Conservation (phyloP, 441 rosid species). For the Eugenia klotzschiana region DNA sequence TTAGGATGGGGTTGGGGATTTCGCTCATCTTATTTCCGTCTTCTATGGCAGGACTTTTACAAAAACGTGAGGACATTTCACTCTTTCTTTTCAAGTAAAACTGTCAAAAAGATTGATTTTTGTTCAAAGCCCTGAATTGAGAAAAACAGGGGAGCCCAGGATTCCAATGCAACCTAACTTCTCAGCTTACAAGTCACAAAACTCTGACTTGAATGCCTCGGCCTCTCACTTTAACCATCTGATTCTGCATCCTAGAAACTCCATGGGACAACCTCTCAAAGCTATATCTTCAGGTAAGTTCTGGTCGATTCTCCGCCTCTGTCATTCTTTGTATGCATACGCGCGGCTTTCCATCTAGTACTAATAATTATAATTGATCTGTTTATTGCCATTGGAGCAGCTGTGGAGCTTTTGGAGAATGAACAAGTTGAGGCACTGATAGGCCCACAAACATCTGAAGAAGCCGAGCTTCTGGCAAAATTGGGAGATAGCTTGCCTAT, state of each 20-base stretch:
- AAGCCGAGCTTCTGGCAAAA: not conserved
- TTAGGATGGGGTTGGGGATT: not conserved
- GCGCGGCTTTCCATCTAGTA: not conserved
- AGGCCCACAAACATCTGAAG: not conserved
- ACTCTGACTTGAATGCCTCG: not conserved
- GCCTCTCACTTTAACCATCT: not conserved
- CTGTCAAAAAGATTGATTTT: not conserved
- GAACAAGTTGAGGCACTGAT: not conserved
- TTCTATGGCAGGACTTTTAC: not conserved
- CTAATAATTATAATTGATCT: not conserved
- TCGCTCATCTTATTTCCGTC: not conserved
- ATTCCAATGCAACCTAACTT: not conserved
- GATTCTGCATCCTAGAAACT: not conserved
- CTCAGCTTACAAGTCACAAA: not conserved
- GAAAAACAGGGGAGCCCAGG: not conserved
- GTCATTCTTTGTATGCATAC: not conserved
- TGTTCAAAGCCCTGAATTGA: not conserved
- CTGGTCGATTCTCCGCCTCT: not conserved
- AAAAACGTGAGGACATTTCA: not conserved
- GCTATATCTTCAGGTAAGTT: not conserved
- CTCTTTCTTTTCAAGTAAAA: not conserved
- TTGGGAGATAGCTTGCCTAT: not conserved
- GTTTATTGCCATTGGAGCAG: not conserved
- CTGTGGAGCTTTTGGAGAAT: not conserved
- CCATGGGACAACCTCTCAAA: not conserved